These are phyloP conservation scores for Centrapalus pauciflorus DNA, from an alignment of 129 eudicot genomes.

Conservation along the genomic window DNA sequence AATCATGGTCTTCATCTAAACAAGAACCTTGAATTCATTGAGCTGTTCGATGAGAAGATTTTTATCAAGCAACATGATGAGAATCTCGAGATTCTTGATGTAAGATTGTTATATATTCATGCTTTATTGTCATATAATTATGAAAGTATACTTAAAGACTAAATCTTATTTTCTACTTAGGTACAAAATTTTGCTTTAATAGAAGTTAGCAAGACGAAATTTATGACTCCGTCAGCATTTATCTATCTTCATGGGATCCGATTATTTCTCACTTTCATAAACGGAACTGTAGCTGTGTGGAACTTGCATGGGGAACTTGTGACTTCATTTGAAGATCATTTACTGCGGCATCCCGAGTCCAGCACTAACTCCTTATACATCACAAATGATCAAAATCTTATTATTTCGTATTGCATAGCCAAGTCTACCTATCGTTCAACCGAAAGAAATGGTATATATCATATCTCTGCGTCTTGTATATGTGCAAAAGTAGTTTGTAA, in stretches of 20 bases:
- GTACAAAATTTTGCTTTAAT: conserved; percentile 66
- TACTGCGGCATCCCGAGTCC: conserved; percentile 94
- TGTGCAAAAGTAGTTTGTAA: no score
- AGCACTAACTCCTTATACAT: conserved; percentile 85
- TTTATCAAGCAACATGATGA: no score
- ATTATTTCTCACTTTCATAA: conserved; percentile 76
- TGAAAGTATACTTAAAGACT: not conserved
- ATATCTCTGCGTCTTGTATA: not conserved
- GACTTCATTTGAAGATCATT: conserved; percentile 91
- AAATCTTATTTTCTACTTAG: conserved; percentile 24
- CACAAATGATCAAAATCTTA: conserved; percentile 92
- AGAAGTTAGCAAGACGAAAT: conserved; percentile 80
- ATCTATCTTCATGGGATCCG: conserved; percentile 84
- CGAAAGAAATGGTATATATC: conserved; percentile 50
- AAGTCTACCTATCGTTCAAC: conserved; percentile 58
- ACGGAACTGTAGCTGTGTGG: conserved; percentile 91
- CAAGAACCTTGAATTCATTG: conserved; percentile 76
- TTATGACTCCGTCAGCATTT: conserved; percentile 95
- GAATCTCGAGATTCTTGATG: conserved; percentile 77
- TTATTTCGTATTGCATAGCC: conserved; percentile 86
- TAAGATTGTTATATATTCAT: no score
- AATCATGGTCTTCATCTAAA: conserved; percentile 70
- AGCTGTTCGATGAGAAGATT: conserved; percentile 72
- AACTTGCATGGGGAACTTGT: conserved; percentile 92
- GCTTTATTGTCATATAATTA: not conserved